Evolutionary conservation across 1,284 basidiomycete species (phyloP).

Genomic region (Schizophyllum amplum): DNA sequence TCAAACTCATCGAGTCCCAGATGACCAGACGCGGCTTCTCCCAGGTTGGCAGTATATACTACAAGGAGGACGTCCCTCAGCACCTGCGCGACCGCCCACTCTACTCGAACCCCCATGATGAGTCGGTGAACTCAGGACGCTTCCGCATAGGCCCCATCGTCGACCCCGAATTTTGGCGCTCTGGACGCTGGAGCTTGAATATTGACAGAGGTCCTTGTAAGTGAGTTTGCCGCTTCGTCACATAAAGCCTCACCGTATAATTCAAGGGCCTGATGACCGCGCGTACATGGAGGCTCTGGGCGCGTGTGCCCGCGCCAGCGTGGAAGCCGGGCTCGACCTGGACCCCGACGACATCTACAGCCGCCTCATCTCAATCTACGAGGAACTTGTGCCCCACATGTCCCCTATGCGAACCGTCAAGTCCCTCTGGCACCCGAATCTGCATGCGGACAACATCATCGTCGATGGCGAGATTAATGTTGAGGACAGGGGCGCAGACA

Average conservation of each 20-base stretch:
- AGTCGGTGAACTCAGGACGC: conserved; percentile 11
- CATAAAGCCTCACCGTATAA: too few species aligned
- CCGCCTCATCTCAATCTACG: too few species aligned
- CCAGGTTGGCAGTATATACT: conserved; percentile 27
- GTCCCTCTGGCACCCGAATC: conserved; percentile 25
- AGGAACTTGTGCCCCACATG: too few species aligned
- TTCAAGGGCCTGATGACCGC: too few species aligned
- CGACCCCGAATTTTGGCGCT: conserved; percentile 18
- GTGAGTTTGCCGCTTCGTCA: too few species aligned
- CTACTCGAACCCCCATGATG: conserved; percentile 2
- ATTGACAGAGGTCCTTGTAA: conserved; percentile 19
- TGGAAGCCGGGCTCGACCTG: too few species aligned
- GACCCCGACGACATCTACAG: too few species aligned
- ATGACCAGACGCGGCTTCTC: conserved; percentile 15
- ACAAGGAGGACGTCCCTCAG: conserved; percentile 22
- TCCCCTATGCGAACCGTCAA: neutral
- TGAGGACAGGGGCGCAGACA: too few species aligned
- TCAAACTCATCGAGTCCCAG: too few species aligned
- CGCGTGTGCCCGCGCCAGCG: too few species aligned
- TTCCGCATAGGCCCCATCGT: conserved; percentile 22
- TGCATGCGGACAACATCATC: conserved; percentile 22
- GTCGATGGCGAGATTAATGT: conserved; percentile 11
- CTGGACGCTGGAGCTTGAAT: conserved; percentile 14
- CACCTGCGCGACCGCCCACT: conserved; percentile 14
- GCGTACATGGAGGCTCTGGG: too few species aligned